These are phyloP conservation scores for Polyporus arcularius DNA, from an alignment of 768 basidiomycete species.

Conservation along the genomic window DNA sequence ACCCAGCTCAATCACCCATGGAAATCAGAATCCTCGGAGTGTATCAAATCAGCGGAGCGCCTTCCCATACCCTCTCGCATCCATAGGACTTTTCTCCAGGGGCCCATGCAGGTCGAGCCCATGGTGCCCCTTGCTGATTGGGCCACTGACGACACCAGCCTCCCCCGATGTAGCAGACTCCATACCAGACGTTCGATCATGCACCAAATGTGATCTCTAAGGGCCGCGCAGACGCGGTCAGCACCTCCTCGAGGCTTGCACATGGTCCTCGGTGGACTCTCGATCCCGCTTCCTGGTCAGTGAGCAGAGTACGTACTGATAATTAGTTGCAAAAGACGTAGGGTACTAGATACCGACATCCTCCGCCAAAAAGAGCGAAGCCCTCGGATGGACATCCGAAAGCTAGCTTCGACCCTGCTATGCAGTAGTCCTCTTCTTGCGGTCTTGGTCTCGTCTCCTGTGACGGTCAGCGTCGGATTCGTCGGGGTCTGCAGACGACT, in stretches of 20 bases:
- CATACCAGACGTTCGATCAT: conserved; percentile 7
- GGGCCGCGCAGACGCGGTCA: conserved; percentile 1
- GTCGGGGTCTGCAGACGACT: conserved; percentile 29
- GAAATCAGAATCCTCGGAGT: conserved; percentile 16
- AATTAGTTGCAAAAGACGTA: conserved; percentile 23
- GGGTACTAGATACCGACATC: conserved; percentile 19
- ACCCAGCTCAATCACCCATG: conserved; percentile 1
- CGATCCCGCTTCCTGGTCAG: conserved; percentile 13
- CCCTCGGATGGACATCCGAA: conserved; percentile 7
- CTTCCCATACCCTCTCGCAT: not conserved
- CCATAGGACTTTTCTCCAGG: conserved; percentile 9
- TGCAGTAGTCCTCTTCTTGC: conserved; percentile 51
- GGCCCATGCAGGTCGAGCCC: conserved; percentile 12
- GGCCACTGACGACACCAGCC: conserved; percentile 1
- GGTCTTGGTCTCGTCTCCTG: conserved; percentile 39
- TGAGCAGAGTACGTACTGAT: conserved; percentile 16
- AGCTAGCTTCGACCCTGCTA: conserved; percentile 18
- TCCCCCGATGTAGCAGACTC: conserved; percentile 1
- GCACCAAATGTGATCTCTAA: not conserved
- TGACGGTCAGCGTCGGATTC: conserved; percentile 40
- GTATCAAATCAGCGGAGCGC: conserved; percentile 17
- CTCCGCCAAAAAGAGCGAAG: not conserved
- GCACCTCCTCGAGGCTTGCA: conserved; percentile 11
- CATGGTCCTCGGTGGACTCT: conserved; percentile 3
- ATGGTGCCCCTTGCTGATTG: conserved; percentile 4